phyloP scores from a whole-genome alignment of 1,284 basidiomycete species.

The Sporisorium iseilematis-ciliati region DNA sequence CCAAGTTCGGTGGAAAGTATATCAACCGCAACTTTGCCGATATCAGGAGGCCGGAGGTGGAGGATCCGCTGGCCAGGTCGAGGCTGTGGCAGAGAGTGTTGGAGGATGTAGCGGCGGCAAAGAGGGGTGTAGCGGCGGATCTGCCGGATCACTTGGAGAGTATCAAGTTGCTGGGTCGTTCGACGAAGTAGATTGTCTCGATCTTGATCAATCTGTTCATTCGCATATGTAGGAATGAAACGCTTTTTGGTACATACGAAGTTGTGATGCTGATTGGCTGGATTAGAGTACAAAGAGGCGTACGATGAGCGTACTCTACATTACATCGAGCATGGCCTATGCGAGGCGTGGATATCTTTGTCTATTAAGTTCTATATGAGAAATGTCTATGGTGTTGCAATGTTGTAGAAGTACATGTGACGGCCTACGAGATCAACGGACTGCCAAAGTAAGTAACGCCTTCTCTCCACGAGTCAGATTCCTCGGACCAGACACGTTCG shows the following conservation, averaged over 20 bases:
- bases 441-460: slow-evolving; percentile 47
- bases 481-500: slow-evolving; percentile 38
- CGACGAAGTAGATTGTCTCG: slow-evolving; percentile 1
- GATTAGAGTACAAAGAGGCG: not conserved
- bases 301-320: slow-evolving; percentile 4
- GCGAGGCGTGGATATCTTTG: not conserved
- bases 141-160: slow-evolving; percentile 44
- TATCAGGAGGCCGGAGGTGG: slow-evolving; percentile 50
- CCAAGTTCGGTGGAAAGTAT: slow-evolving; percentile 55
- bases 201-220: not conserved
- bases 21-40: slow-evolving; percentile 45
- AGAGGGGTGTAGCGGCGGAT: slow-evolving; percentile 26
- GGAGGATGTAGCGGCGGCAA: slow-evolving; percentile 39
- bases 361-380: not conserved
- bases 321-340: slow-evolving; percentile 5
- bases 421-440: slow-evolving; percentile 28
- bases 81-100: slow-evolving; percentile 52
- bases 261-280: not conserved
- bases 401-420: not conserved
- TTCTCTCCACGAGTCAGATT: slow-evolving; percentile 33
- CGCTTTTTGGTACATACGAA: not conserved
- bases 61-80: slow-evolving; percentile 48
- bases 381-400: slow-evolving; percentile 7
- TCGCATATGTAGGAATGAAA: not conserved
- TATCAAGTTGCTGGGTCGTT: slow-evolving; percentile 24